These are phyloP conservation scores for Fusarium nygamai DNA, from an alignment of 2,329 filamentous ascomycete genomes.

Conservation along the genomic window DNA sequence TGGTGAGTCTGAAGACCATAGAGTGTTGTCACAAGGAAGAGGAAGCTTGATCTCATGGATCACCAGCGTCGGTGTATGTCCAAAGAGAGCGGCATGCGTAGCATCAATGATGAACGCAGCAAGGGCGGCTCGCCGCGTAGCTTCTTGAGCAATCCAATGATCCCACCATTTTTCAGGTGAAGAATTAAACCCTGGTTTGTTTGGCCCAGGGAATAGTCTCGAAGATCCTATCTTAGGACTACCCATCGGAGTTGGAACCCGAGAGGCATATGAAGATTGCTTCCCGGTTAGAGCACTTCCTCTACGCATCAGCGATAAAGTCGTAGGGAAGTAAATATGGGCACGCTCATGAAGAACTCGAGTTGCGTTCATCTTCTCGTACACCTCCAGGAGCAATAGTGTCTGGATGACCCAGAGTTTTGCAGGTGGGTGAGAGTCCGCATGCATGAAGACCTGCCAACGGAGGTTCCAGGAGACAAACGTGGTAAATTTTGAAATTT, in stretches of 20 bases:
- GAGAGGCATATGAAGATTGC: constrained; percentile 41
- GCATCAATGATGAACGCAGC: constrained; percentile 44
- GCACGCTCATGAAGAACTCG: constrained; percentile 42
- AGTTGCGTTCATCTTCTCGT: constrained; percentile 44
- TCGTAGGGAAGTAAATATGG: constrained; percentile 45
- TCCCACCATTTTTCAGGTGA: constrained; percentile 45
- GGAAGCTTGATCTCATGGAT: constrained; percentile 45
- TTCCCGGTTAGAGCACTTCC: constrained; percentile 43
- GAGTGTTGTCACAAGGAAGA: constrained; percentile 42
- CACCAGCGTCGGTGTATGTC: constrained; percentile 43
- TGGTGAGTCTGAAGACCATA: constrained; percentile 44
- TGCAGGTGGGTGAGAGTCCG: constrained; percentile 43
- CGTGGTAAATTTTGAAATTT: constrained; percentile 44
- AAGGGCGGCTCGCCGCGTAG: constrained; percentile 42
- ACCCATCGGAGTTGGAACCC: constrained; percentile 36
- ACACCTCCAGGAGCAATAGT: constrained; percentile 41
- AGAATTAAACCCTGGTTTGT: constrained; percentile 31
- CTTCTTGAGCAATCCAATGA: constrained; percentile 45
- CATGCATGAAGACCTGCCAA: constrained; percentile 45
- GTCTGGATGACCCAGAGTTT: constrained; percentile 45
- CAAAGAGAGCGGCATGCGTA: constrained; percentile 43
- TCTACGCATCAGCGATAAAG: constrained; percentile 42
- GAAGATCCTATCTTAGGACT: constrained; percentile 36
- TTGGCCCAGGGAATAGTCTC: constrained; percentile 18
- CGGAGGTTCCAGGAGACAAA: constrained; percentile 44